Evolutionary conservation across 441 rosid genomes (phyloP), one percentile per base, ranked within the genome.

Genomic region (Cnidoscolus chayamansa): DNA sequence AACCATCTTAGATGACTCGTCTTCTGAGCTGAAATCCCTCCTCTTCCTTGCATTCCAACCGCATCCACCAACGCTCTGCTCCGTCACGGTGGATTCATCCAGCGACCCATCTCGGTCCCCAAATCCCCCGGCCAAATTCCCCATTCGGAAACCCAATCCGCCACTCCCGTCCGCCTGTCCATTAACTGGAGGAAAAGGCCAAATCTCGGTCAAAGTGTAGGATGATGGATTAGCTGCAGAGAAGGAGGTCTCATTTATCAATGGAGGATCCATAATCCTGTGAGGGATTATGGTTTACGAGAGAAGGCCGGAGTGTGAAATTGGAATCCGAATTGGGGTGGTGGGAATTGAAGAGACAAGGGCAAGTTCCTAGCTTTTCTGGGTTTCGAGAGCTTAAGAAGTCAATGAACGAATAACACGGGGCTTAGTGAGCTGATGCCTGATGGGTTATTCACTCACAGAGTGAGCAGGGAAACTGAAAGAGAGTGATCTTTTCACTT

Each of bases 21-120:
- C 96, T 75, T 87, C 95, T 0, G 89, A 90, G 86, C 86, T 88
- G 73, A 85, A 83, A 77, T 84, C 92, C 78, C 83, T 82, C 82
- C 87, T 79, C 90, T 86, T 94, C 82, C 90, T 83, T 51, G 75
- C 67, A 54, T 68, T 72, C 25, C 65, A 81, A 74, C 88, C 86
- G 73, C 85, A 76, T 10, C 87, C 86, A n/a, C 81, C 85, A 53
- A 81, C 86, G 72, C 91, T 89, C 71, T 88, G 88, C 79, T 88
- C 96, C 13, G 95, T 90, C 65, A 92, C 85, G 0, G 97, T 87
- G 15, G 98, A 92, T 79, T 88, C 94, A 83, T 89, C 97, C 47
- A 72, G 63, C 2, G 96, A 87, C 62, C 83, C 86, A 72, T 85
- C 93, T 73, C 83, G 79, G 40, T 87, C 91, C 53, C 78, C 76